phyloP scores from a whole-genome alignment of 257 asterid species.

The Solanum pimpinellifolium region DNA sequence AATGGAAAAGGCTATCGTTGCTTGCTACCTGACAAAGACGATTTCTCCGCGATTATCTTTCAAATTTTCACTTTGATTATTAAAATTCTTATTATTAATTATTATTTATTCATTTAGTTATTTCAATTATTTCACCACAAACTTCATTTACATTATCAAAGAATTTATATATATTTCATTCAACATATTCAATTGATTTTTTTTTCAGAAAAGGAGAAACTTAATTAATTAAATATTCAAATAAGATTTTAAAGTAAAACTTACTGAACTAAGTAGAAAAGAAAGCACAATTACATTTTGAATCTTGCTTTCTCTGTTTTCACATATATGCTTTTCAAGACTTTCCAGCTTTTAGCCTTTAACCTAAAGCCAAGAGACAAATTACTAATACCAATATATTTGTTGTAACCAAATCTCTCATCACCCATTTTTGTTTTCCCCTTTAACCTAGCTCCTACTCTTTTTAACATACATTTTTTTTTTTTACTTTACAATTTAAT shows the following conservation, averaged over 20 bases:
- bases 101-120: not conserved
- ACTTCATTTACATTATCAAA: not conserved
- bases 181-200: not conserved
- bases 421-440: conserved; percentile 4
- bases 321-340: conserved; percentile 26
- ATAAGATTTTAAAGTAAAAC: not conserved
- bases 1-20: not conserved
- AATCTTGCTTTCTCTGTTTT: not conserved
- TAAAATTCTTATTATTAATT: no score
- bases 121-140: not conserved
- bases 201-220: not conserved
- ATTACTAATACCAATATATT: conserved; percentile 5
- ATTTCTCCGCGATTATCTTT: not conserved
- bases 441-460: not conserved
- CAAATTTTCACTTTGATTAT: no score
- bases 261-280: not conserved
- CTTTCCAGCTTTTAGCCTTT: conserved; percentile 8
- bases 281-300: not conserved
- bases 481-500: no score
- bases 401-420: not conserved
- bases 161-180: not conserved
- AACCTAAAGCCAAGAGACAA: conserved; percentile 35
- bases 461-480: not conserved
- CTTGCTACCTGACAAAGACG: not conserved
- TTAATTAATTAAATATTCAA: not conserved